Percentiles rank a stretch among this genome's conserved stretches.
These are phyloP conservation scores for Neostapfia colusana DNA, from an alignment of 176 grass and related monocot species.

Conservation along the genomic window DNA sequence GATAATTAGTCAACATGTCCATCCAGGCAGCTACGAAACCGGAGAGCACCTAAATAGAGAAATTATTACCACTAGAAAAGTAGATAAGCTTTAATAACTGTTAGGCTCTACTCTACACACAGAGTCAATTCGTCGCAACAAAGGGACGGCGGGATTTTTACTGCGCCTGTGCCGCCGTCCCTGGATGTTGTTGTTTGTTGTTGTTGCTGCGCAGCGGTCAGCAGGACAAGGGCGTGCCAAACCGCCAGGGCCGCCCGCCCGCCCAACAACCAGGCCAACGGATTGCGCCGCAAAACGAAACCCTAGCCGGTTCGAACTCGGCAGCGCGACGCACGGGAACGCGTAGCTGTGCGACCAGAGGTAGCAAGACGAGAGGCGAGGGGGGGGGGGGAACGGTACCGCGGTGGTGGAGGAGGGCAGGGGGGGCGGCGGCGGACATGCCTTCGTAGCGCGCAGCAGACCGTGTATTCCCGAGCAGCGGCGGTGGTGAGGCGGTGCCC, in stretches of 20 bases:
- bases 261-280: not conserved
- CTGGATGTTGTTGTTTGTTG: too few relatives aligned
- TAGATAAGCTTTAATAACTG: not conserved
- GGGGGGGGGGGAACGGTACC: not conserved
- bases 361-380: not conserved
- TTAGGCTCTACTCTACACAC: not conserved
- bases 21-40: conserved; percentile 12
- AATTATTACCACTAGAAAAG: conserved; percentile 5
- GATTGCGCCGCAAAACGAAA: conserved; percentile 7
- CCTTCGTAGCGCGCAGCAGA: not conserved
- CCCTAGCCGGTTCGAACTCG: conserved; percentile 21
- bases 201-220: not conserved
- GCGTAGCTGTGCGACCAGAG: not conserved
- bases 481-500: not conserved
- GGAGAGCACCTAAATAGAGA: conserved; percentile 1
- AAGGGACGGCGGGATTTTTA: not conserved
- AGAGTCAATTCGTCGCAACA: not conserved
- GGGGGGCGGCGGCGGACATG: conserved; percentile 12
- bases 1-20: not conserved
- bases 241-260: not conserved
- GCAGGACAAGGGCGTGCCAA: not conserved
- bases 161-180: too few relatives aligned
- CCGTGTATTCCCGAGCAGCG: too few relatives aligned
- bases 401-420: conserved; percentile 14
- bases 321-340: not conserved